Evolutionary conservation across 2,329 filamentous ascomycete species (phyloP).

Genomic region (Fusarium metavorans): DNA sequence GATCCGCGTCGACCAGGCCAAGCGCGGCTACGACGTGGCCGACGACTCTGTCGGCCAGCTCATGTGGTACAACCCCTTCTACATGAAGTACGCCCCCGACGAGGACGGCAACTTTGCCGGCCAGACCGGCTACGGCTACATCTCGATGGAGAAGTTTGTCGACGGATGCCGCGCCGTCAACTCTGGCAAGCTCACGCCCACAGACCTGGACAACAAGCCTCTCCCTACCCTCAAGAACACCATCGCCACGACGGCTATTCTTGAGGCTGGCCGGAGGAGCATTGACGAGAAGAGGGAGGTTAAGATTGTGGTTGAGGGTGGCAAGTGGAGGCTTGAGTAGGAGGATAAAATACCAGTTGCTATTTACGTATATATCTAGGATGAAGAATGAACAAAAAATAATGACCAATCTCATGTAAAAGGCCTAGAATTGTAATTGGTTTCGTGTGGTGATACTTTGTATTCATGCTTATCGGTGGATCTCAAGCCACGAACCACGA

Average conservation of each 20-base stretch:
- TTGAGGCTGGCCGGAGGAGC: constrained; percentile 86
- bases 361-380: constrained; percentile 12
- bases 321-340: constrained; percentile 74
- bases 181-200: constrained; percentile 76
- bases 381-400: constrained; percentile 30
- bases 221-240: constrained; percentile 91
- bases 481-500: constrained; percentile 18
- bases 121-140: constrained; percentile 91
- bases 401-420: constrained; percentile 15
- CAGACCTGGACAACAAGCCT: constrained; percentile 82
- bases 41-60: constrained; percentile 78
- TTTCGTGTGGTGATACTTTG: not conserved
- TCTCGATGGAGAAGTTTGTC: constrained; percentile 96
- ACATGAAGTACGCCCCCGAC: constrained; percentile 94
- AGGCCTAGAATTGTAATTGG: not conserved
- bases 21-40: constrained; percentile 94
- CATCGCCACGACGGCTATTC: constrained; percentile 89
- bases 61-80: constrained; percentile 93
- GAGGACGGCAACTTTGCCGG: constrained; percentile 95
- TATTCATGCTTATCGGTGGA: constrained; percentile 21
- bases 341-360: constrained; percentile 16
- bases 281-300: constrained; percentile 86
- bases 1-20: constrained; percentile 91
- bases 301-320: constrained; percentile 75
- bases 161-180: constrained; percentile 86